Percentiles rank a stretch among this genome's conserved stretches.
Conservation (phyloP, 2,329 filamentous ascomycete genomes). For the Botrytis medusae region DNA sequence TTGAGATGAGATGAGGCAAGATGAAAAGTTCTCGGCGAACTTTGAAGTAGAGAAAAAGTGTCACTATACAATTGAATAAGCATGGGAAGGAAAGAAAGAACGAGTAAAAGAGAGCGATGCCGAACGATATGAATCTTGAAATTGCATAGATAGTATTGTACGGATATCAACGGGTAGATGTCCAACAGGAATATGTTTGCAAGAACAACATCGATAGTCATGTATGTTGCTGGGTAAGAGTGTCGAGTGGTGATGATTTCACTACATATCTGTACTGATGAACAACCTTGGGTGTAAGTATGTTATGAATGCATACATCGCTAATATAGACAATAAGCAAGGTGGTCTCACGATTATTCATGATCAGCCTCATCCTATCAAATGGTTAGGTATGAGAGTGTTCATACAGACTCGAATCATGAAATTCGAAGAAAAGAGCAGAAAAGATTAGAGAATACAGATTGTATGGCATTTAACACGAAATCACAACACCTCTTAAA, state of each 20-base stretch:
- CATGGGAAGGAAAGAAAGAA: neutral
- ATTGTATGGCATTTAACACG: neutral
- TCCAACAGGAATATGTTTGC: neutral
- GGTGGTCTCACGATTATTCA: neutral
- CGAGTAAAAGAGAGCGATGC: neutral
- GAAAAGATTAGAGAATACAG: neutral
- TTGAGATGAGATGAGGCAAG: neutral
- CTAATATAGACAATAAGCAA: neutral
- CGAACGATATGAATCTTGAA: neutral
- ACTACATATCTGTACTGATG: neutral
- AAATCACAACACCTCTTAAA: neutral
- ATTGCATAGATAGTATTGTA: neutral
- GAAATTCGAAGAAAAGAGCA: neutral
- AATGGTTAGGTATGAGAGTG: neutral
- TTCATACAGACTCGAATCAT: neutral
- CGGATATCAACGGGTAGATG: neutral
- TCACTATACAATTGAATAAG: no score
- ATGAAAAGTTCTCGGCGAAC: neutral
- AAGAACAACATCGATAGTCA: neutral
- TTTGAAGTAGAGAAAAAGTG: neutral
- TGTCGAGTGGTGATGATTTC: neutral
- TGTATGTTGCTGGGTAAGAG: neutral
- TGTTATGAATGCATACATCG: neutral
- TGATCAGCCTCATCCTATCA: neutral
- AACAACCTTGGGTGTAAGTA: neutral